Conservation (phyloP, 176 grass and related monocot species). For the Coix lacrymajobi region DNA sequence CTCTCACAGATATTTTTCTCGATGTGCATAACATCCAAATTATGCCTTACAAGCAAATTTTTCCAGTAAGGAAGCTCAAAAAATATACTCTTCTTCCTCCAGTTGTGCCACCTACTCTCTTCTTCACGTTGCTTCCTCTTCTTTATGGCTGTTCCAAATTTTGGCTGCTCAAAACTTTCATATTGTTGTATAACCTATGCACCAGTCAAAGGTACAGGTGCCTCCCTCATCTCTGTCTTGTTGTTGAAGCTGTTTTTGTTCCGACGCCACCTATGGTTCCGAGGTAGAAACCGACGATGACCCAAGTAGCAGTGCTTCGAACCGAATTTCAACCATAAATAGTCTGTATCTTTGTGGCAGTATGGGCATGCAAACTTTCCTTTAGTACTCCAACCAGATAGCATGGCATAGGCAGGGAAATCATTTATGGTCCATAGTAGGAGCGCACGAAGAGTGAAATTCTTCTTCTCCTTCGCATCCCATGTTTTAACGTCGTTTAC, state of each 20-base stretch:
- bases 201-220: neutral
- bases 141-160: neutral
- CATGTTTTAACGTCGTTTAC: too few relatives aligned
- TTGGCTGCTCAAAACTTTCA: neutral
- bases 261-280: neutral
- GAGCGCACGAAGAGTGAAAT: neutral
- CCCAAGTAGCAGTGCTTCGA: neutral
- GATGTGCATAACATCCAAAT: neutral
- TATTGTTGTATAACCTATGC: neutral
- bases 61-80: too few relatives aligned
- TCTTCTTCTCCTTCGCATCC: neutral
- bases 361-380: neutral
- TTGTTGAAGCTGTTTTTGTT: neutral
- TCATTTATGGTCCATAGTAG: neutral
- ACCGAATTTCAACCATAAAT: neutral
- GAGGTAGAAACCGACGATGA: neutral
- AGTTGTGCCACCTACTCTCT: too few relatives aligned
- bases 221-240: neutral
- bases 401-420: neutral
- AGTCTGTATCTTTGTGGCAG: neutral
- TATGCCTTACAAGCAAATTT: neutral
- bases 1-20: neutral
- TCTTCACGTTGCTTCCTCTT: too few relatives aligned
- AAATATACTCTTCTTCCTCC: too few relatives aligned
- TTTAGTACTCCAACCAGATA: neutral